phyloP scores from a whole-genome alignment of 495 filamentous ascomycete genomes.

The Pseudomonodictys pantanalensis region DNA sequence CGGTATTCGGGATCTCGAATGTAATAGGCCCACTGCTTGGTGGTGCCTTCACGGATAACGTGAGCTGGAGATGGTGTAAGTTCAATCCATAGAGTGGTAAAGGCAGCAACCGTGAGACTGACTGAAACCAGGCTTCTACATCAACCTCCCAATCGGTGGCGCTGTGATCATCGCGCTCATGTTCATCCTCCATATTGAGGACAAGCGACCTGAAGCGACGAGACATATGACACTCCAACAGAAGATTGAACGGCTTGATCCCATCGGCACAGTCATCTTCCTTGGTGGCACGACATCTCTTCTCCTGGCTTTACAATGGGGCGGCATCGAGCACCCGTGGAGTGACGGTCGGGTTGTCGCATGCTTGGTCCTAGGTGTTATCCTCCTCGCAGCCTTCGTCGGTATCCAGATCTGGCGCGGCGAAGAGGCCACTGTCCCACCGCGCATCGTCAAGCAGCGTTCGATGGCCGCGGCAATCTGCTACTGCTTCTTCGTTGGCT shows the following conservation, averaged over 20 bases:
- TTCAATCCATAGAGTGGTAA: not conserved
- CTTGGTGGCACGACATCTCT: slow-evolving; percentile 28
- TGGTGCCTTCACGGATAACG: slow-evolving; percentile 32
- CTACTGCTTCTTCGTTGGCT: slow-evolving; percentile 11
- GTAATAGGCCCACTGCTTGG: slow-evolving; percentile 44
- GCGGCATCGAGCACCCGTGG: slow-evolving; percentile 29
- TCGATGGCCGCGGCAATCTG: not conserved
- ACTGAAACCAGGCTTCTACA: too few species aligned
- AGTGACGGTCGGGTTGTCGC: slow-evolving; percentile 32
- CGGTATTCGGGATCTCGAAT: slow-evolving; percentile 34
- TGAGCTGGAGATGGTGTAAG: slow-evolving; percentile 25
- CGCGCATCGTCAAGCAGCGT: slow-evolving; percentile 11
- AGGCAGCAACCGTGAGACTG: too few species aligned
- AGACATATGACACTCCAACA: slow-evolving; percentile 5
- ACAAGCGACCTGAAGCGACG: too few species aligned
- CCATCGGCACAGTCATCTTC: slow-evolving; percentile 23
- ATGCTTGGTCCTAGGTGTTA: slow-evolving; percentile 42
- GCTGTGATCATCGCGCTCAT: not conserved
- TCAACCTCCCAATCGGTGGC: slow-evolving; percentile 24
- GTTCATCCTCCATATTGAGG: too few species aligned
- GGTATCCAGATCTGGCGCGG: slow-evolving; percentile 14
- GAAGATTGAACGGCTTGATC: slow-evolving; percentile 36
- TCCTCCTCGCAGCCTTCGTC: slow-evolving; percentile 22
- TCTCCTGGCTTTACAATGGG: slow-evolving; percentile 37
- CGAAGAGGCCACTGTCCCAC: slow-evolving; percentile 21